Evolutionary conservation across 257 asterid species (phyloP), one percentile per base, ranked within the genome.

Genomic region (Salvia splendens): DNA sequence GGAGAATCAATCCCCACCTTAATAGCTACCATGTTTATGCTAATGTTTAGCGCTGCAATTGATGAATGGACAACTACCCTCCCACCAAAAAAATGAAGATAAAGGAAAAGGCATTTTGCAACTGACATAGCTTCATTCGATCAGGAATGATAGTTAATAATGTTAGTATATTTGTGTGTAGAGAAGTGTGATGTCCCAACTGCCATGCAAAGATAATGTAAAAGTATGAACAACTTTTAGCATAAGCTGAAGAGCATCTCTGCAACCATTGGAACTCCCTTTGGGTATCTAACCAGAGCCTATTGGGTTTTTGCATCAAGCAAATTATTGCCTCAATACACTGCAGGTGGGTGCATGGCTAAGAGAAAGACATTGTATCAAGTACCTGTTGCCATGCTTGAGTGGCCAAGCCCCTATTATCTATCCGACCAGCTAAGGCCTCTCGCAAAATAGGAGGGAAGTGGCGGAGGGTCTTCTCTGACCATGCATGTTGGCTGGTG

Each of bases 401-500:
- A 74, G 90, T 91, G 41, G 97, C 87, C 74, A 84, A 74, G 75
- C 92, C 95, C 84, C 95, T 83, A 71, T 88, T 88, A 77, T 90
- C 97, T 45, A 78, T 75, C 66, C 99, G 84, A 15, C 92, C 96
- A 48, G 78, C 78, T 89, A 93, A 85, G 72, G 89, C 89, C 73
- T 93, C 99, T 65, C 89, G 95, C 54, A 93, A 60, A 69, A 88
- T 75, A 64, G 96, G 74, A 67, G 99, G 99, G 77, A 93, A 93
- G 80, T 88, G 80, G 67, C 86, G 95, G 71, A 90, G 81, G 69
- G 99, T 90, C 81, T 93, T 90, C 78, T 93, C 99, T 16, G 99
- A 93, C 99, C 99, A 93, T n/a, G 95, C 80, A 82, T 93, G 99
- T 72, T 88, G 97, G 80, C 99, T 93, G 73, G 90, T 81, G 61